Evolutionary conservation across 805 yeast genomes (phyloP), one percentile per base, ranked within the genome.

Genomic region (Candida qinlingensis): DNA sequence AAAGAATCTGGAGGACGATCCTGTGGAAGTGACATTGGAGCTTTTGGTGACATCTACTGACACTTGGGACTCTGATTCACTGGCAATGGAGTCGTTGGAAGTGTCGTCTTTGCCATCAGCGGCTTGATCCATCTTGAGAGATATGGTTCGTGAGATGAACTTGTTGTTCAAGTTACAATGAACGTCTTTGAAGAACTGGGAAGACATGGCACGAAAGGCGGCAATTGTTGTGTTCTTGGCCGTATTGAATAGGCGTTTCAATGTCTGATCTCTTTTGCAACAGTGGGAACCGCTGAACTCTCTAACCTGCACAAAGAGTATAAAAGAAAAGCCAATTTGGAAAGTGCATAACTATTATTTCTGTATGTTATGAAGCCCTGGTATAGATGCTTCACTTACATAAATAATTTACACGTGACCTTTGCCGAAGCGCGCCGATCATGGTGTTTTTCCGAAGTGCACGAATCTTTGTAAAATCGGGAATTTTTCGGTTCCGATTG

Each of bases 111-210:
- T 44, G 12, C 37, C 44, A 5, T 43, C 33, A 12, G 25, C 45
- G 39, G 35, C 39, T 38, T 41, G 42, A n/a, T 47, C 56, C 35
- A 59, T 37, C 45, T 50, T 59, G 38, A 60, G 45, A 28, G 57
- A 50, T 41, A 60, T 53, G 9, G 53, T 27, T 34, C 61, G 45
- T 25, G 64, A 57, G 28, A 53, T 44, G 36, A 59, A 59, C 50
- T 57, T 55, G 46, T 42, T 57, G 37, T 46, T 59, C 35, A 53
- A 42, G 4, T 57, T 56, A 7, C 41, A 39, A 4, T 53, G 57
- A 9, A 54, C 57, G 40, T 59, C 63, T 33, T 60, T 58, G 44
- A 59, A 59, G 51, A 60, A 59, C 28, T 55, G 58, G 2, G 62
- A 51, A 3, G 59, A 42, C 63, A 59, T 60, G 5, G 19, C 19